A percentile compares a stretch with the other conserved stretches of the same genome.
phyloP scores from a whole-genome alignment of 1,284 basidiomycete genomes.

The Pterula multifida region DNA sequence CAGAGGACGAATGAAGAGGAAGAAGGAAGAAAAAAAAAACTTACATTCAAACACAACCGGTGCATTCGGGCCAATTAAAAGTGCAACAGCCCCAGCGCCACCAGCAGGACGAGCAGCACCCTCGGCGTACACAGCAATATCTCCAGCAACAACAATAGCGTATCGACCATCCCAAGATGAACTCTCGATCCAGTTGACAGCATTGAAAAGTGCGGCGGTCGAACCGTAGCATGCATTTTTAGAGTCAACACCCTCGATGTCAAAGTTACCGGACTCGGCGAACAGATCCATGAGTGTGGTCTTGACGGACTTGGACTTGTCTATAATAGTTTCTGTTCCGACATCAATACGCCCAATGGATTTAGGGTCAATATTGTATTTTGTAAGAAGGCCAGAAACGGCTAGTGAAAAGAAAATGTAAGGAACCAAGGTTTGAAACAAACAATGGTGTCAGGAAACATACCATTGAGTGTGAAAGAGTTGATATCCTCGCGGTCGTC shows the following conservation, averaged over 20 bases:
- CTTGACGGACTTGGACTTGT: constrained; percentile 99
- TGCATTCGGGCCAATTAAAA: constrained; percentile 94
- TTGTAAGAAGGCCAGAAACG: constrained; percentile 80
- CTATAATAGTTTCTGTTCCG: constrained; percentile 98
- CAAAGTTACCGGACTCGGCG: constrained; percentile 81
- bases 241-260: constrained; percentile 97
- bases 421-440: neutral
- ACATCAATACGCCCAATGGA: constrained; percentile 97
- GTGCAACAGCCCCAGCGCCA: constrained; percentile 91
- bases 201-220: constrained; percentile 96
- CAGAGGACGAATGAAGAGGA: constrained; percentile 4
- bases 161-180: constrained; percentile 98
- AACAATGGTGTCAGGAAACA: constrained; percentile 17
- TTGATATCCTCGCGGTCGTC: constrained; percentile 99
- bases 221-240: constrained; percentile 99
- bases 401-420: constrained; percentile 29
- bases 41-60: constrained; percentile 91
- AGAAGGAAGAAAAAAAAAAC: constrained; percentile 22
- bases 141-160: constrained; percentile 94
- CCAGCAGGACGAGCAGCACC: constrained; percentile 92
- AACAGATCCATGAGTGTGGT: constrained; percentile 99
- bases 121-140: constrained; percentile 98
- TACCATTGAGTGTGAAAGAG: constrained; percentile 91
- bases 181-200: constrained; percentile 94
- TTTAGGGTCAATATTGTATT: constrained; percentile 93